A percentile compares a stretch with the other conserved stretches of the same genome.
Conservation (phyloP, 2,329 filamentous ascomycete genomes). For the Penicillium expansum region DNA sequence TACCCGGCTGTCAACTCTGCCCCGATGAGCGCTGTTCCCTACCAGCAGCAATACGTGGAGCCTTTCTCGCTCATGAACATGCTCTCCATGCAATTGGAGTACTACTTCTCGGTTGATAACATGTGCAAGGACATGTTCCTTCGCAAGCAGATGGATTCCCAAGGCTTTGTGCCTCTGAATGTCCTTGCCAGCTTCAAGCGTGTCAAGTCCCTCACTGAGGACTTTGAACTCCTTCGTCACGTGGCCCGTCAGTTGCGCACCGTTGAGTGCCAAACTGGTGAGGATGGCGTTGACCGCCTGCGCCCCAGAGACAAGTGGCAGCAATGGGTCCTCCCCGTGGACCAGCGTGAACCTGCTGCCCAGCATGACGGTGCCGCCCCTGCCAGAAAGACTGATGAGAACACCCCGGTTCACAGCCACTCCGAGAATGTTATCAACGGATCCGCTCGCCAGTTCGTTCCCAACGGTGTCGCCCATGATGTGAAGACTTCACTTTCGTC, state of each 20-base stretch:
- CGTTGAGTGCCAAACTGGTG: conserved; percentile 71
- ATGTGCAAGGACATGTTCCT: conserved; percentile 89
- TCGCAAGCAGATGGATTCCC: conserved; percentile 87
- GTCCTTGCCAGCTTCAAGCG: conserved; percentile 86
- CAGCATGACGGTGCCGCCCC: conserved; percentile 67
- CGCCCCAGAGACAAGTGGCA: conserved; percentile 74
- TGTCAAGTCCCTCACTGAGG: conserved; percentile 68
- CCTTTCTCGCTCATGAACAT: conserved; percentile 56
- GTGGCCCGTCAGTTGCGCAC: conserved; percentile 70
- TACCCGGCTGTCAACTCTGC: conserved; percentile 54
- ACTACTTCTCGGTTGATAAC: conserved; percentile 97
- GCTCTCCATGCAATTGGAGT: conserved; percentile 69
- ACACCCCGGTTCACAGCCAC: conserved; percentile 31
- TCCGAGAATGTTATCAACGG: conserved; percentile 35
- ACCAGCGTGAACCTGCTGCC: conserved; percentile 69
- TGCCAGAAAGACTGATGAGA: conserved; percentile 40
- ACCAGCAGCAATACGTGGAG: conserved; percentile 57
- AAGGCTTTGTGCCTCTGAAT: conserved; percentile 80
- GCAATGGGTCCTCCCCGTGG: conserved; percentile 70
- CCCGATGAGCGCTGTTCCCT: conserved; percentile 58
- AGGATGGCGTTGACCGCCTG: conserved; percentile 75
- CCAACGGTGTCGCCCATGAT: conserved; percentile 42
- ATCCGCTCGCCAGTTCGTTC: conserved; percentile 26
- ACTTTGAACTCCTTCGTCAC: conserved; percentile 69
- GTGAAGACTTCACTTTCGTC: conserved; percentile 58